Conservation (phyloP, 129 eudicot genomes). For the Dittrichia graveolens region DNA sequence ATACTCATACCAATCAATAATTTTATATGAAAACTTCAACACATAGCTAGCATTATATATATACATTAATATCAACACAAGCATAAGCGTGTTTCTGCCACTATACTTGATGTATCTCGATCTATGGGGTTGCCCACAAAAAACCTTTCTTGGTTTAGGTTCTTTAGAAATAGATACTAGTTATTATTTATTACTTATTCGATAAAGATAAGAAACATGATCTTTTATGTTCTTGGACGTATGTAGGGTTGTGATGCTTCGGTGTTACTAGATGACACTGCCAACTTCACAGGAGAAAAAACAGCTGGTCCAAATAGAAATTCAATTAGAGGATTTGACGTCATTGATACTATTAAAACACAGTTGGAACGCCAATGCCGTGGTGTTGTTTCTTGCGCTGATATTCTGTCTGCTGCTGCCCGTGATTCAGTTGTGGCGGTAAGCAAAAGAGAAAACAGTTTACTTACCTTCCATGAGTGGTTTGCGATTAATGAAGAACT, state of each 20-base stretch:
- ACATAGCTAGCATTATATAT: no score
- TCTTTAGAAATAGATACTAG: not conserved
- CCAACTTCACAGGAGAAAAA: conserved; percentile 54
- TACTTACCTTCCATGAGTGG: not conserved
- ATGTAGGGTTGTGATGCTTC: conserved; percentile 63
- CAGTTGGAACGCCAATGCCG: conserved; percentile 41
- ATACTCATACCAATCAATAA: no score
- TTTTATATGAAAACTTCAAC: no score
- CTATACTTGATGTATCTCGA: no score
- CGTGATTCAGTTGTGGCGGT: conserved; percentile 56
- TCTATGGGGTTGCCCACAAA: not conserved
- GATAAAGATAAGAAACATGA: not conserved
- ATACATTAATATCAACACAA: no score
- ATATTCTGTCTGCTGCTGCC: conserved; percentile 52
- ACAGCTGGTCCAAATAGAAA: conserved; percentile 46
- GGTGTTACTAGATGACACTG: conserved; percentile 44
- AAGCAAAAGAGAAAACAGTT: conserved; percentile 10
- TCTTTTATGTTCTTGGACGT: not conserved
- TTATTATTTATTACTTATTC: no score
- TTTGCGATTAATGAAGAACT: no score
- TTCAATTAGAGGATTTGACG: conserved; percentile 49
- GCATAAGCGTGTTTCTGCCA: no score
- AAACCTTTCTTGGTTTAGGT: no score
- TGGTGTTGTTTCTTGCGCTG: conserved; percentile 61
- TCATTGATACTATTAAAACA: conserved; percentile 52